These are phyloP conservation scores for Colletotrichum sp. DNA, from an alignment of 2,329 filamentous ascomycete genomes.

Conservation along the genomic window DNA sequence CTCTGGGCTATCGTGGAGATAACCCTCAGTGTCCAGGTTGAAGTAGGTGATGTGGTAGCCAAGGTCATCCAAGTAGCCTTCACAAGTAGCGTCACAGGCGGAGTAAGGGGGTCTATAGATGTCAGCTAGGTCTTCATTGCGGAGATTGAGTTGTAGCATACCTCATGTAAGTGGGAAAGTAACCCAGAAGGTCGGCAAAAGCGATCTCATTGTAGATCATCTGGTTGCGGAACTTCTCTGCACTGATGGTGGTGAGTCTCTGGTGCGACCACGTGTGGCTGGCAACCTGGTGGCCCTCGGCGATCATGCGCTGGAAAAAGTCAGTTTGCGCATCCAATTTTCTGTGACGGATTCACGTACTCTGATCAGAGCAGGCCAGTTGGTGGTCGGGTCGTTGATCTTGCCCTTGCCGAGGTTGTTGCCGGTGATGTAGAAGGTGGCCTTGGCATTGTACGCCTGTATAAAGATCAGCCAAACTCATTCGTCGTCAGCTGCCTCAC, in stretches of 20 bases:
- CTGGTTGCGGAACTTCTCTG: constrained; percentile 41
- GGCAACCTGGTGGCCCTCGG: constrained; percentile 64
- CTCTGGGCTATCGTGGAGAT: constrained; percentile 31
- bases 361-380: constrained; percentile 39
- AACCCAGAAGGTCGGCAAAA: constrained; percentile 57
- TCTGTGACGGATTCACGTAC: constrained; percentile 24
- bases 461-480: background rate
- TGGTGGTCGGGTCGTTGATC: constrained; percentile 52
- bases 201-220: constrained; percentile 61
- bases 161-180: constrained; percentile 58
- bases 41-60: constrained; percentile 42
- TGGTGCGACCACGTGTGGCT: constrained; percentile 60
- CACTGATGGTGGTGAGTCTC: constrained; percentile 16
- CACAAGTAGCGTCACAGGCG: constrained; percentile 38
- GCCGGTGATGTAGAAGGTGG: constrained; percentile 65
- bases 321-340: background rate
- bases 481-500: background rate
- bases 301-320: constrained; percentile 45
- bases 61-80: constrained; percentile 25
- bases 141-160: background rate
- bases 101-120: constrained; percentile 41
- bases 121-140: background rate
- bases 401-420: constrained; percentile 44
- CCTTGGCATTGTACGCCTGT: constrained; percentile 60
- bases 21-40: constrained; percentile 39